Conservation (phyloP, 148 eudicot species). For the Vaccinium vitisidaea region DNA sequence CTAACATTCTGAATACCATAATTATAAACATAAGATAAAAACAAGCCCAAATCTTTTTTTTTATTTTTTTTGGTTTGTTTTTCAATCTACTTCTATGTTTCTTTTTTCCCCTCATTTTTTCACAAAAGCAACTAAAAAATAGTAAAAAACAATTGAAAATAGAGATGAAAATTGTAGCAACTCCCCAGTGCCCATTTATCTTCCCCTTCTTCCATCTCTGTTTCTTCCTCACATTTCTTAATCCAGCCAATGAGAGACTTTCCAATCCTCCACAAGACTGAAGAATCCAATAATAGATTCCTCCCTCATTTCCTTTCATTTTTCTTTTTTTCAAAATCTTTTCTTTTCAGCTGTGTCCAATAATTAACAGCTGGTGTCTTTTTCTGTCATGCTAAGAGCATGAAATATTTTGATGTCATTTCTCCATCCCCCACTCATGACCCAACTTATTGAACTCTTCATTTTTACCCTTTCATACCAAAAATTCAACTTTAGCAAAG, state of each 20-base stretch:
- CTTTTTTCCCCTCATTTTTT: neutral
- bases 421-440: constrained; percentile 10
- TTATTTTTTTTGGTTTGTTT: neutral
- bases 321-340: constrained; percentile 9
- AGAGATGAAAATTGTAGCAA: neutral
- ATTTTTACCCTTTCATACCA: neutral
- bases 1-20: neutral
- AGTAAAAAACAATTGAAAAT: neutral
- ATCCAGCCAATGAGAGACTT: neutral
- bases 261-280: neutral
- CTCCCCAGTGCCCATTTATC: neutral
- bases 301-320: neutral
- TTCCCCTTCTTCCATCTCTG: constrained; percentile 4
- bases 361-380: constrained; percentile 29
- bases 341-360: constrained; percentile 21
- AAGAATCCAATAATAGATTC: neutral
- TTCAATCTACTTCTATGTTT: neutral
- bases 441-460: constrained; percentile 18
- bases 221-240: constrained; percentile 11
- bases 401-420: constrained; percentile 11
- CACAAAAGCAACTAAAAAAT: neutral
- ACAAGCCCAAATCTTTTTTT: constrained; percentile 5
- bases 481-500: constrained; percentile 8
- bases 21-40: neutral
- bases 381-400: constrained; percentile 16